These are phyloP conservation scores for Thalassiosira tumida DNA, from an alignment of 352 stramenopile genomes.

Conservation along the genomic window DNA sequence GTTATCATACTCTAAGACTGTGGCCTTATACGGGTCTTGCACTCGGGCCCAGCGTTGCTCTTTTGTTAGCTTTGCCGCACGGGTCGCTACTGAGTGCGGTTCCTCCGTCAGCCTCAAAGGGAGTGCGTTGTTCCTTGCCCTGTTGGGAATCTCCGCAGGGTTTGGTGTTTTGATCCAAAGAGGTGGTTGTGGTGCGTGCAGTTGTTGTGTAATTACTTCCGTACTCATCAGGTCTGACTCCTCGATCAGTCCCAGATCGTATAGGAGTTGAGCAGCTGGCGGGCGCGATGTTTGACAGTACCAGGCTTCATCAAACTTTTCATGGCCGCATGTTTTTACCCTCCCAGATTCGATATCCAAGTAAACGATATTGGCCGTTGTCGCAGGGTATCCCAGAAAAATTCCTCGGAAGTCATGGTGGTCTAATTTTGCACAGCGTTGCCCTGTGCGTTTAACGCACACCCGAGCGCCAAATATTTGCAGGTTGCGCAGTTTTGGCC, in stretches of 20 bases:
- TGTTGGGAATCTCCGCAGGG: no score
- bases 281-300: constrained; percentile 49
- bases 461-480: constrained; percentile 64
- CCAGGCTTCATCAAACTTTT: constrained; percentile 71
- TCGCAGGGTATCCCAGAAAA: constrained; percentile 79
- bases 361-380: constrained; percentile 56
- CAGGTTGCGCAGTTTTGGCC: constrained; percentile 56
- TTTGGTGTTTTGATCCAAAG: no score
- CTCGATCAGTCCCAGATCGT: constrained; percentile 30
- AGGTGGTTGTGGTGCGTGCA: no score
- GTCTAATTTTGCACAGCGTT: constrained; percentile 54
- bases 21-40: constrained; percentile 12
- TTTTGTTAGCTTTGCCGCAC: constrained; percentile 7
- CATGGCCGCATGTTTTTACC: constrained; percentile 52
- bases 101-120: background rate
- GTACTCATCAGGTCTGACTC: no score
- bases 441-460: constrained; percentile 47
- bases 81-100: background rate
- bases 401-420: constrained; percentile 70
- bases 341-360: constrained; percentile 35
- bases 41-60: background rate
- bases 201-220: no score
- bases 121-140: no score
- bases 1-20: background rate
- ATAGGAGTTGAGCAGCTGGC: constrained; percentile 52